A percentile compares a stretch with the other conserved stretches of the same genome.
Evolutionary conservation across 2,329 filamentous ascomycete genomes (phyloP).

Genomic region (Cladosporium sp.): DNA sequence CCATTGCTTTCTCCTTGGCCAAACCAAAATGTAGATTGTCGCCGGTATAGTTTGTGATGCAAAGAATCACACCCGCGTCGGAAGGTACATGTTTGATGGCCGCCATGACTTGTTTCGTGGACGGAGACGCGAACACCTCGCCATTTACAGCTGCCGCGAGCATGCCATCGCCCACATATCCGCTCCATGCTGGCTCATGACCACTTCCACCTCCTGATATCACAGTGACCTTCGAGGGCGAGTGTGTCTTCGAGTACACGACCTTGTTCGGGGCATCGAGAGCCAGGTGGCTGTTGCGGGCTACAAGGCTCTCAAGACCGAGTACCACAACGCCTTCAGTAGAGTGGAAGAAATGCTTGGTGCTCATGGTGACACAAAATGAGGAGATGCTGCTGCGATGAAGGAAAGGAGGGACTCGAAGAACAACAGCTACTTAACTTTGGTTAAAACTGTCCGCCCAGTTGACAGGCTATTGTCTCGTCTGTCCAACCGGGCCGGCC

Average conservation of each 20-base stretch:
- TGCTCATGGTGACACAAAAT: conserved; percentile 44
- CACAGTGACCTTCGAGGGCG: conserved; percentile 45
- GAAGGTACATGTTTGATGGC: conserved; percentile 48
- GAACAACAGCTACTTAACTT: conserved; percentile 7
- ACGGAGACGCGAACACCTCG: conserved; percentile 51
- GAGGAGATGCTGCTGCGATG: background rate
- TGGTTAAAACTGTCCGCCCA: background rate
- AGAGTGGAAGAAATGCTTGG: conserved; percentile 56
- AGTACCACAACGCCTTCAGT: conserved; percentile 53
- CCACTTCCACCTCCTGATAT: conserved; percentile 51
- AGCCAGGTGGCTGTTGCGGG: conserved; percentile 45
- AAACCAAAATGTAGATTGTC: conserved; percentile 53
- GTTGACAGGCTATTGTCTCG: conserved; percentile 11
- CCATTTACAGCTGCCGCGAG: conserved; percentile 50
- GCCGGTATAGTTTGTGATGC: conserved; percentile 53
- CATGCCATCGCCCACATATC: conserved; percentile 52
- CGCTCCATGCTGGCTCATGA: conserved; percentile 52
- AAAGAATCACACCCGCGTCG: conserved; percentile 49
- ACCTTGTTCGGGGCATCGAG: conserved; percentile 51
- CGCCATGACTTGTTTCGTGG: conserved; percentile 52
- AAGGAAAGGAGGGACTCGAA: background rate
- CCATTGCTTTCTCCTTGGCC: conserved; percentile 49
- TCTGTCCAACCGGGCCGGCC: background rate
- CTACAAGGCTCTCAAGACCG: conserved; percentile 49
- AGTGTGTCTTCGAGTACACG: conserved; percentile 48